Conservation (phyloP, 2,329 filamentous ascomycete species). For the Pezicula rhizophila region DNA sequence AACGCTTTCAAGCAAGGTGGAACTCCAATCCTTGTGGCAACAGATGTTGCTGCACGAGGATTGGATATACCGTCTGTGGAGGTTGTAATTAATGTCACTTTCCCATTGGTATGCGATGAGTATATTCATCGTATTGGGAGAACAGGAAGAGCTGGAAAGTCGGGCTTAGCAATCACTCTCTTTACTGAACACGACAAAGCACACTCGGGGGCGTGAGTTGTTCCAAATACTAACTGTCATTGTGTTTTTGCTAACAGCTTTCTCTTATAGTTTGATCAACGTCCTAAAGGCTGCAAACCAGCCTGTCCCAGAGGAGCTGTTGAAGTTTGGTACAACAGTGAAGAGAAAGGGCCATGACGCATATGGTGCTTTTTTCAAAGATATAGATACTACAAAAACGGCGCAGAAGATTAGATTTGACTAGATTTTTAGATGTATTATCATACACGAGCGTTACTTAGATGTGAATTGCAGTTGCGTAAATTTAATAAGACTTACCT, state of each 20-base stretch:
- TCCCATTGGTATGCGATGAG: too few relatives aligned
- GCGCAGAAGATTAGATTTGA: constrained; percentile 93
- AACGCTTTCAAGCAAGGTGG: constrained; percentile 85
- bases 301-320: constrained; percentile 77
- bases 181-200: constrained; percentile 95
- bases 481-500: not conserved
- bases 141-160: constrained; percentile 90
- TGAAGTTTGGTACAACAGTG: constrained; percentile 96
- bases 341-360: constrained; percentile 98
- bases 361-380: constrained; percentile 94
- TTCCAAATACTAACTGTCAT: too few relatives aligned
- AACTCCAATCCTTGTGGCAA: constrained; percentile 83
- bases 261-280: constrained; percentile 68
- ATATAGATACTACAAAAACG: constrained; percentile 75
- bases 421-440: constrained; percentile 23
- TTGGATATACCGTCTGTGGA: constrained; percentile 94
- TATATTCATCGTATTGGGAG: constrained; percentile 95
- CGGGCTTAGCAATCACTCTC: constrained; percentile 81
- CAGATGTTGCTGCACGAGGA: constrained; percentile 90
- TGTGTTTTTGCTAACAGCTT: too few relatives aligned
- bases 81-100: constrained; percentile 74
- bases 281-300: constrained; percentile 92
- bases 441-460: too few relatives aligned
- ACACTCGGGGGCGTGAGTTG: constrained; percentile 81
- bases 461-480: too few relatives aligned